These are phyloP conservation scores for Rhizopus sp. DNA, from an alignment of 371 early-diverging fungal species.

Conservation along the genomic window DNA sequence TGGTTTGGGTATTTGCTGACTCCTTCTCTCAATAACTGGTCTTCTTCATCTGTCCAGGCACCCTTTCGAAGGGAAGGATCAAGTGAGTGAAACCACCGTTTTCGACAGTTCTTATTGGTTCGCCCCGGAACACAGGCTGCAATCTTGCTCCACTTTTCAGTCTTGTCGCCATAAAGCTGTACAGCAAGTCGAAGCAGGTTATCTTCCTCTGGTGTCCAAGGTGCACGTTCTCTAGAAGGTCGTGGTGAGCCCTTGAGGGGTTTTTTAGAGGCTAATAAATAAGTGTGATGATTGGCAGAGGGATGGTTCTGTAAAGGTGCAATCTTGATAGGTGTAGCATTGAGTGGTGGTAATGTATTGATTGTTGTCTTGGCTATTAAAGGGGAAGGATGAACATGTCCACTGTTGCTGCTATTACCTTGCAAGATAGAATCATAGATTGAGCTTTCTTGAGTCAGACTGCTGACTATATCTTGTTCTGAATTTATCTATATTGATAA, in stretches of 20 bases:
- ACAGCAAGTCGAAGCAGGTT: slow-evolving; percentile 69
- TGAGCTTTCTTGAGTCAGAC: slow-evolving; percentile 3
- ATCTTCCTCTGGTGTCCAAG: slow-evolving; percentile 82
- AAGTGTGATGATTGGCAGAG: slow-evolving; percentile 19
- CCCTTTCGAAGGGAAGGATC: slow-evolving; percentile 79
- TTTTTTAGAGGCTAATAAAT: slow-evolving; percentile 22
- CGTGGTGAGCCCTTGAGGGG: slow-evolving; percentile 16
- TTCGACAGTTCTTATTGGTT: slow-evolving; percentile 81
- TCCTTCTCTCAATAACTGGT: slow-evolving; percentile 66
- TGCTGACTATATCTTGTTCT: slow-evolving; percentile 21
- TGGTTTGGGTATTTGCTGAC: slow-evolving; percentile 68
- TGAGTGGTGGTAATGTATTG: slow-evolving; percentile 17
- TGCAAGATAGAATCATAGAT: not conserved
- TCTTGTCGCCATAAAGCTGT: slow-evolving; percentile 74
- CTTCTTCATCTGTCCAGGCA: slow-evolving; percentile 81
- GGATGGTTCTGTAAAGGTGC: slow-evolving; percentile 23
- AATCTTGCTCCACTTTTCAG: slow-evolving; percentile 83
- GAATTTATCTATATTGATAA: slow-evolving; percentile 10
- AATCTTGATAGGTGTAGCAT: slow-evolving; percentile 23
- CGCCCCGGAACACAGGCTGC: slow-evolving; percentile 80
- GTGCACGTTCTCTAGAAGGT: slow-evolving; percentile 36
- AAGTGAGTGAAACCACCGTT: slow-evolving; percentile 82
- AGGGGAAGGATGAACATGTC: not conserved
- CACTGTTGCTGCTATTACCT: not conserved
- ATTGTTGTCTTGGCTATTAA: slow-evolving; percentile 2